Base-by-base conservation (phyloP, 331 rosid species). In the Pyrus hybrid region DNA sequence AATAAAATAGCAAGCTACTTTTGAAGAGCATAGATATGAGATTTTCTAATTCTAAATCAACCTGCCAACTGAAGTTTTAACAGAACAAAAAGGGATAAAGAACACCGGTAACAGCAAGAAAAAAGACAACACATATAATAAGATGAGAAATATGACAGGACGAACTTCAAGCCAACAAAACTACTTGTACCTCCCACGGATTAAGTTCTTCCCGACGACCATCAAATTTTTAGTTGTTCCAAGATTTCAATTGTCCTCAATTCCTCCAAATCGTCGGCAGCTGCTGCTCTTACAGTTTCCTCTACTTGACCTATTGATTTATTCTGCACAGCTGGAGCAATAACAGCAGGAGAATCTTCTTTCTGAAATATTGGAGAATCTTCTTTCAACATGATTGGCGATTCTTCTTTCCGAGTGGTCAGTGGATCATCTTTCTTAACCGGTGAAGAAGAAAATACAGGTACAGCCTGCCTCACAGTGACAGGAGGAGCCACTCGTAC, bases 401-500 rank as follows among this genome's bases (percentile, higher is more conserved):
- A 66, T 29, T 77, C 88, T 16, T 70, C 85, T 68, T 83, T 74
- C 47, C 29, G 65, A 30, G 68, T 13, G 26, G 80, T 65, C 32
- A 80, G 79, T 66, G 83, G 70, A 66, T 81, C 88, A 12, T 85
- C 90, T 61, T 81, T 85, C 51, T 26, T 81, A 61, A 81, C 80
- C 0, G 90, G 86, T 28, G 93, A 96, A 76, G 98, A 80, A 68
- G 98, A 84, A 85, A 29, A 84, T 65, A 86, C 96, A 20, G 93
- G 99, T 78, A 87, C 67, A 56, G 97, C 90, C 72, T 89, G 95
- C 76, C 99, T 88, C 77, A 94, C 78, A 73, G 83, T 86, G 80
- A 94, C 96, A 0, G 95, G 89, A 30, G 96, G 83, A 54, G 97
- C 97, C 53, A 83, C 80, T 43, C 84, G 83, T 60, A 95, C 76